phyloP scores from a whole-genome alignment of 805 yeast genomes.

The Wickerhamomyces chambardii region DNA sequence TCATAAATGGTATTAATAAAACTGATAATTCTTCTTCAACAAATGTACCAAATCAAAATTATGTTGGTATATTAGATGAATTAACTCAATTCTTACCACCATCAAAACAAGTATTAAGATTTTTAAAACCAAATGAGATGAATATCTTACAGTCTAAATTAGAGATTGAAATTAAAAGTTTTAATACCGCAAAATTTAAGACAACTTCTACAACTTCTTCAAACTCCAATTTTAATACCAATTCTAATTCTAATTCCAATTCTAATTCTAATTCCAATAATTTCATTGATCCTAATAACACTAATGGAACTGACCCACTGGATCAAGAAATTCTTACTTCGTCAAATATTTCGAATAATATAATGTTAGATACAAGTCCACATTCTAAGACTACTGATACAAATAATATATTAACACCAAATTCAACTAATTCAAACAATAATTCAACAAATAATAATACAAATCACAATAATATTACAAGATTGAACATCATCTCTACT shows the following conservation, averaged over 20 bases:
- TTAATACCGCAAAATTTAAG: conserved; percentile 51
- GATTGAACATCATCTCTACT: conserved; percentile 37
- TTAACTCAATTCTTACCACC: conserved; percentile 53
- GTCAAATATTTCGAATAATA: neutral
- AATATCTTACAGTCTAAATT: conserved; percentile 53
- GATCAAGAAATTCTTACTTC: no score
- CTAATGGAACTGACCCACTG: no score
- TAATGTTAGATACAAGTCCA: conserved; percentile 5
- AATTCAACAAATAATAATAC: conserved; percentile 15
- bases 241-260: no score
- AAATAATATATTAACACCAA: conserved; percentile 1
- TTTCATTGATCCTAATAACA: no score
- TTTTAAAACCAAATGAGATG: conserved; percentile 67
- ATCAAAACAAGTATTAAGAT: conserved; percentile 67
- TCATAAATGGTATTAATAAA: conserved; percentile 7
- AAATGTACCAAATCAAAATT: no score
- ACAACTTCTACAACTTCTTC: conserved; percentile 23
- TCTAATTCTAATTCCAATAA: no score
- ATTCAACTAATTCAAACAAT: neutral
- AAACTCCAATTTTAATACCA: no score
- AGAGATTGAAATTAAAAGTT: conserved; percentile 65
- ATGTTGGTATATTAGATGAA: conserved; percentile 25
- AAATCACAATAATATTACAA: no score
- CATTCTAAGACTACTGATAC: neutral
- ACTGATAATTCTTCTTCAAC: no score